phyloP scores from a whole-genome alignment of 2,329 filamentous ascomycete species.

The Clonostachys byssicola region DNA sequence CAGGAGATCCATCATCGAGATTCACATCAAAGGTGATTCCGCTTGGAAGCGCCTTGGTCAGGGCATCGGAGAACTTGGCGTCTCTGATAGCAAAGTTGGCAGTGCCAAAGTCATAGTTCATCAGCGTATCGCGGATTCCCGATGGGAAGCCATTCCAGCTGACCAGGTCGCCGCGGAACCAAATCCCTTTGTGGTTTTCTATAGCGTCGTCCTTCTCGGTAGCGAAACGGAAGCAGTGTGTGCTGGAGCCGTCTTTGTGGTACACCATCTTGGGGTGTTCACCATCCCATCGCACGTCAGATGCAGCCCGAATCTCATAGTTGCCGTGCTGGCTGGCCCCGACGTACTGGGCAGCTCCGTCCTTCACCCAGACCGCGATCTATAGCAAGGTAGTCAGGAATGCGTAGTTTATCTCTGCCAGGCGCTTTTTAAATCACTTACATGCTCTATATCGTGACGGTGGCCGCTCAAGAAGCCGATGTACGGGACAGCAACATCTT shows the following conservation, averaged over 20 bases:
- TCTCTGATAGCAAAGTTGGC: conserved; percentile 7
- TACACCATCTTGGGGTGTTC: conserved; percentile 29
- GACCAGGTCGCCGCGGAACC: conserved; percentile 23
- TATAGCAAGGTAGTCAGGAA: not conserved
- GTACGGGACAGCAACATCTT: conserved; percentile 14
- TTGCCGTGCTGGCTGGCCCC: conserved; percentile 22
- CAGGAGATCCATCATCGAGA: conserved; percentile 5
- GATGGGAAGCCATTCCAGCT: conserved; percentile 22
- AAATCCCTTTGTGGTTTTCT: conserved; percentile 25
- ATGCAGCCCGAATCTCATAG: conserved; percentile 14
- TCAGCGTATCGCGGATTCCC: conserved; percentile 2
- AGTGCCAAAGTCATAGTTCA: conserved; percentile 6
- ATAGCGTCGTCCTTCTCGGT: conserved; percentile 11
- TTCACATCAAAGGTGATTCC: conserved; percentile 4
- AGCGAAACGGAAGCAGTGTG: conserved; percentile 28
- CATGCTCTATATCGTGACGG: conserved; percentile 32
- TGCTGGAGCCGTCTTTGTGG: conserved; percentile 26
- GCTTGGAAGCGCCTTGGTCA: conserved; percentile 3
- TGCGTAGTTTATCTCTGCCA: not conserved
- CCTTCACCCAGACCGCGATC: conserved; percentile 20
- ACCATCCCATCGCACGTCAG: conserved; percentile 18
- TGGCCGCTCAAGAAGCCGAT: conserved; percentile 18
- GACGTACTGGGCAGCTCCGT: conserved; percentile 17
- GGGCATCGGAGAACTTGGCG: not conserved
- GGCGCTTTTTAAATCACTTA: not conserved